Conservation (phyloP, 78 protist genomes). For the Pelomyxa schiedti region DNA sequence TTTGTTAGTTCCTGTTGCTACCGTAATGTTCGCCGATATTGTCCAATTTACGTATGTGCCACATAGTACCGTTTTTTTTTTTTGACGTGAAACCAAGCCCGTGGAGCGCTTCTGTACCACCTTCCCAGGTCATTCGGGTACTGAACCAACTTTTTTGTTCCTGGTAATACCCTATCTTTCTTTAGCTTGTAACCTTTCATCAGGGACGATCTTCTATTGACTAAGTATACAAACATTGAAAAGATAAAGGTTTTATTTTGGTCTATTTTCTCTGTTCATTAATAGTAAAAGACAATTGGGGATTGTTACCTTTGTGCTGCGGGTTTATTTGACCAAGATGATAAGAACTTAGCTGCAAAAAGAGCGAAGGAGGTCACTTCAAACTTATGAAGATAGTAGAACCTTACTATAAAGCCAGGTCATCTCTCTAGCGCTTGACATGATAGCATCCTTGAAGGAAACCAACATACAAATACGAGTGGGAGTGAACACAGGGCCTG, state of each 20-base stretch:
- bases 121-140: not conserved
- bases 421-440: not conserved
- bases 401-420: not conserved
- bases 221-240: not conserved
- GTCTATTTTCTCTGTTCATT: no score
- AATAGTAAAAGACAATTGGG: conserved; percentile 33
- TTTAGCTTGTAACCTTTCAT: not conserved
- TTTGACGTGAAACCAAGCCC: no score
- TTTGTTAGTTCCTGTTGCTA: not conserved
- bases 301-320: conserved; percentile 10
- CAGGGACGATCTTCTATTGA: not conserved
- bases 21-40: conserved; percentile 16
- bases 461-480: not conserved
- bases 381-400: not conserved
- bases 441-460: not conserved
- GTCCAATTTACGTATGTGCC: conserved; percentile 27
- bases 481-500: not conserved
- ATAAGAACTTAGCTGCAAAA: no score
- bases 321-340: no score
- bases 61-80: no score
- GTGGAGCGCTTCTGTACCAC: not conserved
- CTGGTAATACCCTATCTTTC: not conserved
- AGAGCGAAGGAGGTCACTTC: not conserved
- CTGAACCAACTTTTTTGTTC: not conserved
- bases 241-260: no score